Conservation (phyloP, 768 basidiomycete genomes). For the Mycena albidolilacea region DNA sequence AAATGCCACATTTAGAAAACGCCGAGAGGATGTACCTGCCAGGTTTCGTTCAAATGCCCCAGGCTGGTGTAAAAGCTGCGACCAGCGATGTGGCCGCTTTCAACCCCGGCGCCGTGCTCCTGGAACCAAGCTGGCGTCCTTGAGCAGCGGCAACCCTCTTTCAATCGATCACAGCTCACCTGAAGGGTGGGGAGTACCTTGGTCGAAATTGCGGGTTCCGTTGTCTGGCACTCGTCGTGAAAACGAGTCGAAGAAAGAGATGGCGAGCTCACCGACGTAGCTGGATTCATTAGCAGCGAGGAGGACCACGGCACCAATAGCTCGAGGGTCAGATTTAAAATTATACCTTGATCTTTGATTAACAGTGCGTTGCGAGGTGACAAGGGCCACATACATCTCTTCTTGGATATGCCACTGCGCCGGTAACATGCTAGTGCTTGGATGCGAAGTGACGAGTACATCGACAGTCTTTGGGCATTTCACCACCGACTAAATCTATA, state of each 20-base stretch:
- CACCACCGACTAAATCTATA: constrained; percentile 29
- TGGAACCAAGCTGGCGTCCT: constrained; percentile 82
- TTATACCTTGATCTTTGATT: constrained; percentile 65
- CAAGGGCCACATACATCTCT: constrained; percentile 65
- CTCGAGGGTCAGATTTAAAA: constrained; percentile 80
- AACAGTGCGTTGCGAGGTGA: neutral
- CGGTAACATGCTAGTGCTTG: constrained; percentile 72
- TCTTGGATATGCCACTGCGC: constrained; percentile 66
- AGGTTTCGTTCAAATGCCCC: constrained; percentile 85
- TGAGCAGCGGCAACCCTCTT: neutral
- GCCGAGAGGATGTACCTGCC: constrained; percentile 66
- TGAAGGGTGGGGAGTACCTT: constrained; percentile 85
- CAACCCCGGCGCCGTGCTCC: constrained; percentile 77
- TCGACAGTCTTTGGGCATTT: constrained; percentile 64
- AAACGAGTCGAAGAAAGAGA: neutral
- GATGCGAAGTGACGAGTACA: constrained; percentile 70
- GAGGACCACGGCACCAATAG: constrained; percentile 72
- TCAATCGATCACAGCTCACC: constrained; percentile 56
- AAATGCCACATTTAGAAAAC: neutral
- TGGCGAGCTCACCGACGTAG: constrained; percentile 58
- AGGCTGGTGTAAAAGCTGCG: constrained; percentile 89
- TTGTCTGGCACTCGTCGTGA: constrained; percentile 51
- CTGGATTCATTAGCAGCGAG: constrained; percentile 77
- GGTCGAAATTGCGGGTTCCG: constrained; percentile 66
- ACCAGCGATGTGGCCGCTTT: constrained; percentile 65